Conservation (phyloP, 768 basidiomycete genomes). For the Boletus fagicola region DNA sequence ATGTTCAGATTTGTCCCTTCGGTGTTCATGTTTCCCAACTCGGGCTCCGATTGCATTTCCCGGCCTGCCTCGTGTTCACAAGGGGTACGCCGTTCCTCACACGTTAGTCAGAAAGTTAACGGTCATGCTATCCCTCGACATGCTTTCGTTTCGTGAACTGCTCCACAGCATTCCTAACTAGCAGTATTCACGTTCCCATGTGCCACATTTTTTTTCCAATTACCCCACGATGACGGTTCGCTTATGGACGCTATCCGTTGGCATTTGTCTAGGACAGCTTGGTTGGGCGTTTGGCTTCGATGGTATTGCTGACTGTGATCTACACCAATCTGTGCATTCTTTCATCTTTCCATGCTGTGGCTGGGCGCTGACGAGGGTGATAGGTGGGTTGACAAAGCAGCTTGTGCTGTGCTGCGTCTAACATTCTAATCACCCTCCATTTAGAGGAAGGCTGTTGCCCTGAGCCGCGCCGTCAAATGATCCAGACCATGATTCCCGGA, state of each 20-base stretch:
- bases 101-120: slow-evolving; percentile 14
- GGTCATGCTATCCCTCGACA: slow-evolving; percentile 8
- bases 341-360: slow-evolving; percentile 23
- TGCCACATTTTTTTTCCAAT: slow-evolving; percentile 6
- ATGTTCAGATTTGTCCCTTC: slow-evolving; percentile 10
- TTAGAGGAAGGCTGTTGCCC: slow-evolving; percentile 33
- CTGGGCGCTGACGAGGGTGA: slow-evolving; percentile 11
- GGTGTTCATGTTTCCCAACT: slow-evolving; percentile 18
- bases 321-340: slow-evolving; percentile 6
- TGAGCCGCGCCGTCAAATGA: slow-evolving; percentile 32
- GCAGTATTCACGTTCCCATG: slow-evolving; percentile 7
- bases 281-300: slow-evolving; percentile 3
- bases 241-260: not conserved
- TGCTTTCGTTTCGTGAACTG: slow-evolving; percentile 5
- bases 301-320: slow-evolving; percentile 6
- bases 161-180: slow-evolving; percentile 18
- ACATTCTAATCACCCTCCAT: slow-evolving; percentile 32
- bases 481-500: slow-evolving; percentile 34
- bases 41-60: slow-evolving; percentile 10
- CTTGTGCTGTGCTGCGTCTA: slow-evolving; percentile 29
- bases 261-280: slow-evolving; percentile 2
- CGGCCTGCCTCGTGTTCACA: slow-evolving; percentile 22
- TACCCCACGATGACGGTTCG: slow-evolving; percentile 24
- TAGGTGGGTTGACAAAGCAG: slow-evolving; percentile 17
- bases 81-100: slow-evolving; percentile 12